Evolutionary conservation across 2,329 filamentous ascomycete species (phyloP), one percentile per base, ranked within the genome.

Genomic region (Canariomyces notabilis): DNA sequence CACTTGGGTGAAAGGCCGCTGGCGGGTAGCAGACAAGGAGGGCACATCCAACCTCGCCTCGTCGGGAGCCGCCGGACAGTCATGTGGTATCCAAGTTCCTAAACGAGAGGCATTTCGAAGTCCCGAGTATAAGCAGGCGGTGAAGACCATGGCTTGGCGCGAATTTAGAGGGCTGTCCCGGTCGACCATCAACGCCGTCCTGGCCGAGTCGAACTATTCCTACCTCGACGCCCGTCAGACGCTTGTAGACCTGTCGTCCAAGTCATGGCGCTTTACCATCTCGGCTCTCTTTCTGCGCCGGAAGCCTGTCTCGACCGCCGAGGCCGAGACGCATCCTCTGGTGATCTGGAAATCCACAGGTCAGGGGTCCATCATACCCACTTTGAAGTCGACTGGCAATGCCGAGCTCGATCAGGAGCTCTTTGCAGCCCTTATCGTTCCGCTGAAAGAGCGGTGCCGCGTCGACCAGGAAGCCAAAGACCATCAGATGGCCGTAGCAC

Each of bases 161-260:
- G 87, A 93, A 64, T 93, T 91, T 68, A 83, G 81, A 57, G 83
- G 82, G 16, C 68, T 91, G 34, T 82, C 84, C 11, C 77, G 79
- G 48, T 87, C 85, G 1, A 82, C 85, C 3, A 85, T 91, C 65
- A 80, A 83, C 59, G 87, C 83, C 7, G 86, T 93, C 6, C 75
- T 93, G 38, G 87, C 86, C 40, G 87, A 93, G 64, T 80, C 77
- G 59, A 93, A 93, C 66, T 82, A 87, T 65, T 85, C 83, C 7
- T 93, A 91, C 58, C 79, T 84, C 18, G 76, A 83, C 22, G 82
- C 85, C 11, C 76, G 87, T 29, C 78, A 77, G 14, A 86, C 83
- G 2, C 76, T 93, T 14, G 76, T 86, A 43, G 75, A 74, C 1
- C 66, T 91, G 11, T 82, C 83, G 6, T 78, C 79, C 36, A 86